phyloP scores from a whole-genome alignment of 2,329 filamentous ascomycete genomes.

The Fusarium veterinarium region DNA sequence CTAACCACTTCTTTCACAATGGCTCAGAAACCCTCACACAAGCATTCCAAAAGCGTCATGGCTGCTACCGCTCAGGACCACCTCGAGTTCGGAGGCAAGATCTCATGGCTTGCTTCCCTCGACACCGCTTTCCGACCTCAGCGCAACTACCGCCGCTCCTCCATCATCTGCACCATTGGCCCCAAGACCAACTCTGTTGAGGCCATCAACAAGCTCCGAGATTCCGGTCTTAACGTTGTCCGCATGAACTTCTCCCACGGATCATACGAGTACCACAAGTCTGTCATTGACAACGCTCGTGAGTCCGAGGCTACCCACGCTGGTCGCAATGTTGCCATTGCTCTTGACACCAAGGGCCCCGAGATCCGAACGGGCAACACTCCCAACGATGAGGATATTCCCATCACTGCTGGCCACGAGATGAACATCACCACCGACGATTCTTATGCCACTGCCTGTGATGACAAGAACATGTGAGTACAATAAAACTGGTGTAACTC shows the following conservation, averaged over 20 bases:
- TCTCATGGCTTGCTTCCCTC: conserved; percentile 75
- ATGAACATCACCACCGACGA: conserved; percentile 98
- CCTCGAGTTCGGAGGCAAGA: conserved; percentile 79
- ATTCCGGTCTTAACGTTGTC: conserved; percentile 94
- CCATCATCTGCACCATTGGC: conserved; percentile 98
- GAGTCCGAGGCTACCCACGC: conserved; percentile 81
- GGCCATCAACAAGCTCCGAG: conserved; percentile 94
- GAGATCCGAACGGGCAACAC: conserved; percentile 73
- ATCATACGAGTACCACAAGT: conserved; percentile 94
- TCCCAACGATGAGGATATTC: conserved; percentile 88
- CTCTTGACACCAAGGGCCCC: conserved; percentile 79
- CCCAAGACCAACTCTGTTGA: conserved; percentile 99
- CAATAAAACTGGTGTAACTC: neutral
- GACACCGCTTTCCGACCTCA: conserved; percentile 89
- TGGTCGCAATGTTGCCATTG: conserved; percentile 94
- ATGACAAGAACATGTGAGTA: conserved; percentile 92
- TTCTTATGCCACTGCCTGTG: conserved; percentile 83
- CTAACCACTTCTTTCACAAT: conserved; percentile 47
- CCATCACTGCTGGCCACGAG: conserved; percentile 84
- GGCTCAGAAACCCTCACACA: conserved; percentile 47
- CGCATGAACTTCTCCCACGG: conserved; percentile 98
- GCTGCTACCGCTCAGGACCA: conserved; percentile 82
- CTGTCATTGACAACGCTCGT: conserved; percentile 95
- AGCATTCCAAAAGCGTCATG: conserved; percentile 58
- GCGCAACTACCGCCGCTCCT: conserved; percentile 93